A percentile compares a stretch with the other conserved stretches of the same genome.
Evolutionary conservation across 2,329 filamentous ascomycete species (phyloP).

Genomic region (Ascochyta lentis): DNA sequence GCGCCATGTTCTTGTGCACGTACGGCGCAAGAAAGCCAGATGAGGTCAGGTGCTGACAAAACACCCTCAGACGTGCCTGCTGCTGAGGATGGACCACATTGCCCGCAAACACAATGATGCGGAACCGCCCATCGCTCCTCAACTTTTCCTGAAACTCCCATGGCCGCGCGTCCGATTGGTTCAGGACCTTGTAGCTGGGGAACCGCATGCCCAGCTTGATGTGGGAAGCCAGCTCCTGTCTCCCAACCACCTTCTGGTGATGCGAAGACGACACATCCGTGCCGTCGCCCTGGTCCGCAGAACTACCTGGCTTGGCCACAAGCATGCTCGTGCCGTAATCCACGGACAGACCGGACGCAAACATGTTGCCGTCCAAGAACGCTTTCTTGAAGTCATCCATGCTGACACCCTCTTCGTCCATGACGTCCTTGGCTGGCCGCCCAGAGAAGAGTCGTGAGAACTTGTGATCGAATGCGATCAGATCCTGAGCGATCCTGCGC

Average conservation of each 20-base stretch:
- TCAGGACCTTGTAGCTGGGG: slow-evolving; percentile 65
- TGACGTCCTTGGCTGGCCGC: slow-evolving; percentile 62
- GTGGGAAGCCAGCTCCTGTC: slow-evolving; percentile 54
- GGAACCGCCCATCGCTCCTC: slow-evolving; percentile 64
- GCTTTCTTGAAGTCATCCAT: slow-evolving; percentile 69
- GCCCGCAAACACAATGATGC: slow-evolving; percentile 68
- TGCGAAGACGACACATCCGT: slow-evolving; percentile 47
- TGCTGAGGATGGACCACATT: slow-evolving; percentile 57
- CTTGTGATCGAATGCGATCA: slow-evolving; percentile 64
- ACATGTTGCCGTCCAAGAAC: slow-evolving; percentile 65
- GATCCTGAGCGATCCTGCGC: slow-evolving; percentile 66
- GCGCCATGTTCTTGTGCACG: slow-evolving; percentile 62
- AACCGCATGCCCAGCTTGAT: slow-evolving; percentile 64
- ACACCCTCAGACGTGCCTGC: slow-evolving; percentile 53
- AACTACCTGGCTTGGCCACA: slow-evolving; percentile 59
- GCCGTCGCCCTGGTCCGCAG: slow-evolving; percentile 56
- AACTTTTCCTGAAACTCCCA: slow-evolving; percentile 67
- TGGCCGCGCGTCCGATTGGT: slow-evolving; percentile 62
- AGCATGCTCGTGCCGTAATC: slow-evolving; percentile 65
- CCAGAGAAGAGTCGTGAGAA: slow-evolving; percentile 57
- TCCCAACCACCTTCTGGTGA: slow-evolving; percentile 32
- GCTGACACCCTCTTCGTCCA: slow-evolving; percentile 66
- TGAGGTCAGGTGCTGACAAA: slow-evolving; percentile 55
- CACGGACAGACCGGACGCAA: slow-evolving; percentile 64
- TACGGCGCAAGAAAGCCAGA: slow-evolving; percentile 54